These are phyloP conservation scores for Pseudogymnoascus sp. DNA, from an alignment of 2,329 filamentous ascomycete genomes.

Conservation along the genomic window DNA sequence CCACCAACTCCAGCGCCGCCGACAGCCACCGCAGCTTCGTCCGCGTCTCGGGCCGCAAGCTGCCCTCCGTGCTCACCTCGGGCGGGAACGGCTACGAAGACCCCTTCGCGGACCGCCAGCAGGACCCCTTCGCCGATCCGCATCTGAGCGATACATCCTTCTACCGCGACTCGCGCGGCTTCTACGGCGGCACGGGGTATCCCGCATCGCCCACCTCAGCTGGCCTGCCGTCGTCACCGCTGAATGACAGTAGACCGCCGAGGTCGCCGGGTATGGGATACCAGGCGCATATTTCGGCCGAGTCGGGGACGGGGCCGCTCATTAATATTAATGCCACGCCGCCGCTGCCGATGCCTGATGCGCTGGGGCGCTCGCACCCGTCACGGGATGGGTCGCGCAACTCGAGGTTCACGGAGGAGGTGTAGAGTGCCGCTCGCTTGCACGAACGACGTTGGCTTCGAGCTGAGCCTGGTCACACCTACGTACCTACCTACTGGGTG, in stretches of 20 bases:
- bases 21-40: conserved; percentile 47
- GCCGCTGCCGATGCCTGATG: conserved; percentile 35
- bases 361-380: conserved; percentile 34
- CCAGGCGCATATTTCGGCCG: conserved; percentile 20
- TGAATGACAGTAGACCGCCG: conserved; percentile 26
- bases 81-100: conserved; percentile 58
- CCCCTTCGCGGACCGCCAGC: conserved; percentile 29
- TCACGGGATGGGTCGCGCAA: conserved; percentile 38
- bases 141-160: conserved; percentile 43
- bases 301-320: not conserved
- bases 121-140: conserved; percentile 29
- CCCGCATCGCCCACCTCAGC: conserved; percentile 12
- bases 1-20: conserved; percentile 18
- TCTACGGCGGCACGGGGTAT: conserved; percentile 25
- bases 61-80: conserved; percentile 52
- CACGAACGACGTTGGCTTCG: not conserved
- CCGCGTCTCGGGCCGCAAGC: conserved; percentile 55
- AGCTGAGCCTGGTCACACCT: not conserved
- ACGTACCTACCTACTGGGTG: not conserved
- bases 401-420: conserved; percentile 39
- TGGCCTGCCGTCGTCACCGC: conserved; percentile 9
- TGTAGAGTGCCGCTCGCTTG: conserved; percentile 18
- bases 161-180: conserved; percentile 45
- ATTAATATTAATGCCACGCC: conserved; percentile 32
- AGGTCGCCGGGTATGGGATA: conserved; percentile 16